phyloP scores from a whole-genome alignment of 2,329 filamentous ascomycete species.

The Alternaria rosae region DNA sequence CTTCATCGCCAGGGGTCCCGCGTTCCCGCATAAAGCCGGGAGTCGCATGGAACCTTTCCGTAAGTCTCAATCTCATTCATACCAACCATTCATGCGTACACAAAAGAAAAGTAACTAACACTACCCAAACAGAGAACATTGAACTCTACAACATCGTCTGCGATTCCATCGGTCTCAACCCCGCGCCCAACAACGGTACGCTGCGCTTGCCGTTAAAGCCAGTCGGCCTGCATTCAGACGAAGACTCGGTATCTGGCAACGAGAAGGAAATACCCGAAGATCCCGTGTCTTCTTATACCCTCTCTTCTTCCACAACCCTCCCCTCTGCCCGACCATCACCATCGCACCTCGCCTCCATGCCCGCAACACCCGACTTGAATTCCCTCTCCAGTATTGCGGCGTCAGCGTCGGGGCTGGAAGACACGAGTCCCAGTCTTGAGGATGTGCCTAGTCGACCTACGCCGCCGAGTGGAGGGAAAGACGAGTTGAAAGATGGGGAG shows the following conservation, averaged over 20 bases:
- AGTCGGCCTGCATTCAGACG: slow-evolving; percentile 66
- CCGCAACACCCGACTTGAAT: slow-evolving; percentile 12
- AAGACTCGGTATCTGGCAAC: slow-evolving; percentile 49
- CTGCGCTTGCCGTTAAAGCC: slow-evolving; percentile 73
- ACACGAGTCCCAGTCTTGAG: slow-evolving; percentile 12
- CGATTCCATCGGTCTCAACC: slow-evolving; percentile 78
- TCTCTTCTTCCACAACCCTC: slow-evolving; percentile 14
- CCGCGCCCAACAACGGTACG: slow-evolving; percentile 86
- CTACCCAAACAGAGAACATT: slow-evolving; percentile 74
- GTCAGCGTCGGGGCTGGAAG: slow-evolving; percentile 33
- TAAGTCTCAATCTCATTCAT: slow-evolving; percentile 59
- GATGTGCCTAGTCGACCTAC: slow-evolving; percentile 2
- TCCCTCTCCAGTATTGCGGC: slow-evolving; percentile 33
- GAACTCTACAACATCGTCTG: slow-evolving; percentile 96
- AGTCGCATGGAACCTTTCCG: slow-evolving; percentile 82
- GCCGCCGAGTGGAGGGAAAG: slow-evolving; percentile 16
- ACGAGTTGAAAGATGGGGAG: not conserved
- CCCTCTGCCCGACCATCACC: not conserved
- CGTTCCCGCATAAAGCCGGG: slow-evolving; percentile 85
- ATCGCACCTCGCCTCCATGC: slow-evolving; percentile 23
- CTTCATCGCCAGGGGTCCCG: slow-evolving; percentile 89
- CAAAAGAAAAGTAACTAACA: slow-evolving; percentile 31
- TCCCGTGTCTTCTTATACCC: slow-evolving; percentile 45
- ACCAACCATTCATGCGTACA: not conserved
- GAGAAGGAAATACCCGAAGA: slow-evolving; percentile 61